These are phyloP conservation scores for Vigna radiata DNA, from an alignment of 306 rosid genomes.

Conservation along the genomic window DNA sequence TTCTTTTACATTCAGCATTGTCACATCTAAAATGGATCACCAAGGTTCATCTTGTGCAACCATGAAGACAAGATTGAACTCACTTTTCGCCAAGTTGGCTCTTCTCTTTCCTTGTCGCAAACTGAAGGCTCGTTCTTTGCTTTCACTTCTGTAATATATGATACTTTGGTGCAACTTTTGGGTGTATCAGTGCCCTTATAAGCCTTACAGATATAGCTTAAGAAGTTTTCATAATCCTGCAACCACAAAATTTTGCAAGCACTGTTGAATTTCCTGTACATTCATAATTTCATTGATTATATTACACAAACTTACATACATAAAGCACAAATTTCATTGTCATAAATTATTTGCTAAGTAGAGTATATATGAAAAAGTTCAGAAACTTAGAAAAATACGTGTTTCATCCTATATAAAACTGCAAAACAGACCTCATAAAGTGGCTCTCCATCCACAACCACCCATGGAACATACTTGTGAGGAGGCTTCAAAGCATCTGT, in stretches of 20 bases:
- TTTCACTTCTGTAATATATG: constrained; percentile 39
- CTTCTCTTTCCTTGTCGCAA: constrained; percentile 37
- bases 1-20: constrained; percentile 3
- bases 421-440: constrained; percentile 78
- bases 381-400: background rate
- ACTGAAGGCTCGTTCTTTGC: constrained; percentile 44
- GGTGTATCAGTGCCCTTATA: constrained; percentile 61
- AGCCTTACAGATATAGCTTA: constrained; percentile 76
- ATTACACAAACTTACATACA: background rate
- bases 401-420: background rate
- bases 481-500: constrained; percentile 80
- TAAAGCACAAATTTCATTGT: background rate
- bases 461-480: constrained; percentile 89
- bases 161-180: constrained; percentile 55
- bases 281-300: background rate
- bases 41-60: constrained; percentile 51
- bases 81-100: constrained; percentile 44
- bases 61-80: constrained; percentile 55
- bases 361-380: background rate
- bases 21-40: constrained; percentile 39
- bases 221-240: constrained; percentile 79
- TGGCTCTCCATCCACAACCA: constrained; percentile 86
- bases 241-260: constrained; percentile 30
- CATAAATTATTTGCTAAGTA: background rate
- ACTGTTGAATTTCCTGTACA: constrained; percentile 16